Evolutionary conservation across 1,284 basidiomycete species (phyloP), one percentile per base, ranked within the genome.

Genomic region (Cryptococcus sp.): DNA sequence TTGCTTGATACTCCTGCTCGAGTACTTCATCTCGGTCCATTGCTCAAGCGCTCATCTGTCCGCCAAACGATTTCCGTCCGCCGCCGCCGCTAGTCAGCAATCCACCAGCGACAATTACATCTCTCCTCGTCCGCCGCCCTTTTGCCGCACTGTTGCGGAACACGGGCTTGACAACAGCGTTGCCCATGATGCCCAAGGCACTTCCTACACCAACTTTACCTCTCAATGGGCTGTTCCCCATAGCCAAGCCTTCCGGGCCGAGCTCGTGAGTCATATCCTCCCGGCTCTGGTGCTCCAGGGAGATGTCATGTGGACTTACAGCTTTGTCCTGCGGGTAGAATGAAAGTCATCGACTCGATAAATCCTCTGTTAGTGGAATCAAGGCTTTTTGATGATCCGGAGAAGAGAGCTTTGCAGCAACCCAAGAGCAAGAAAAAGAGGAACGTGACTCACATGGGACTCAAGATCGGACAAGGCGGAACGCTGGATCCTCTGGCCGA

Each of bases 401-500:
- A 61, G 15, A 65, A 65, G 47, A 22, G 60, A n/a, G 48, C 38
- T 13, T 51, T 51, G 41, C 57, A 60, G 11, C 51, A 61, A n/a
- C n/a, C 45, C 25, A 47, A 61, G 27, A 54, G 61, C 47, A 71
- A 73, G 62, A 64, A 65, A 59, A 76, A 76, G 70, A 66, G 67
- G 67, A 73, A 78, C 55, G 50, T 60, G 40, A 66, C 70, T 40
- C 65, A 75, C 61, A 62, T 68, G 47, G 77, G 77, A 1, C 52
- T 78, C 50, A 79, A 79, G 69, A 74, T 78, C 54, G 78, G 78
- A 2, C 78, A 79, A 87, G 51, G 72, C 61, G 62, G 75, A 17
- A 99, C 96, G 3, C 81, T 99, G 47, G 96, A 99, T 81, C 96
- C 96, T 13, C 83, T 99, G 19, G 96, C 96, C 45, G 77, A 85